Base-by-base conservation (phyloP, 1,284 basidiomycete species). In the Fomes fomentarius region DNA sequence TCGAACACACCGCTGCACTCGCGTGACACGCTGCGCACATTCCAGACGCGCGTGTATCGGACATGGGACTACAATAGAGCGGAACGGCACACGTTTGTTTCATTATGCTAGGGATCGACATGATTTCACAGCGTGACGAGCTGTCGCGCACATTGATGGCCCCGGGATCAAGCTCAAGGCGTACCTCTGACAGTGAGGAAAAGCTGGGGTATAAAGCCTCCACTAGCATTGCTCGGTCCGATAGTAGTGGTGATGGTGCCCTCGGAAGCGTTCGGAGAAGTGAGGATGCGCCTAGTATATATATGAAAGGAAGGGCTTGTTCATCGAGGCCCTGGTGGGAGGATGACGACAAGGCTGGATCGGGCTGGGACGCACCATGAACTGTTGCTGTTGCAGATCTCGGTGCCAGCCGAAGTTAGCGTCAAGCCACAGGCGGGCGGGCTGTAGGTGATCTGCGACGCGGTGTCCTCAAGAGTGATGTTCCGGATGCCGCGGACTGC, bases 131-230 rank as follows among this genome's bases (percentile, higher is more conserved):
- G n/a, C n/a, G n/a, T n/a, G n/a, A n/a, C n/a, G n/a, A n/a, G n/a
- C n/a, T n/a, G n/a, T n/a, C n/a, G n/a, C n/a, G 47, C 21, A 17
- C 21, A 44, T 28, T 28, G 15, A 10, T 12, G 38, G 24, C 19
- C 14, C 19, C 17, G 10, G 38, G 8, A 22, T 24, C 5, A 11
- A 24, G 11, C 9, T 40, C 10, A 4, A 9, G 7, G 21, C 58
- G 33, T 24, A 54, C 69, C 69, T 51, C 63, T 59, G 46, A 71
- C 60, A 30, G 61, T 57, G 46, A 71, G 61, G 55, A 69, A 71
- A 19, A 71, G 53, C 52, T 71, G 69, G 35, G 69, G 69, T 28
- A 66, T 54, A 42, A 71, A 35, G 22, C 56, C 58, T 9, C 60
- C 63, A n/a, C 56, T 58, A 3, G 54, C 54, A 22, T 58, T 33